Base-by-base conservation (phyloP, 768 basidiomycete genomes). In the Mycena haematopus region DNA sequence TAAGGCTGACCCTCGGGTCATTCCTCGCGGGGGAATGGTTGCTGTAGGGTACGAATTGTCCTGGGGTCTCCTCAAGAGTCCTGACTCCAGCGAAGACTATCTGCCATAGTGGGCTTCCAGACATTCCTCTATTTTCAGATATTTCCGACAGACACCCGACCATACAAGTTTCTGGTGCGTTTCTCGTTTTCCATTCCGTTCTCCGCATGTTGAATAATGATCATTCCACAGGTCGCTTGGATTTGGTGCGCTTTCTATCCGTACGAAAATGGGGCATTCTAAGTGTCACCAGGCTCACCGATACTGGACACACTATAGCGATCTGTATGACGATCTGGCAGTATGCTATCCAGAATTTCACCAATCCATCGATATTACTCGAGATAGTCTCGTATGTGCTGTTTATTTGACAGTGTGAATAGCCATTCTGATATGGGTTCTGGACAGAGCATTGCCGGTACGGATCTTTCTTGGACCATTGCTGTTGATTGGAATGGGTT, bases 311-410 rank as follows among this genome's bases (percentile, higher is more conserved):
- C 76, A 21, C 77, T 10, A 67, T 61, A 11, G 73, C 78, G 56
- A 75, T 80, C 21, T 78, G 77, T 74, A 65, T 69, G 2, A 70
- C 76, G 7, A 57, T 79, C 13, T 82, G 80, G 78, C 69, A 77
- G 35, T 79, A 78, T 60, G 59, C 79, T 6, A 77, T 80, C 21
- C 52, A 47, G 0, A 60, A 75, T 42, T 79, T 74, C 63, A 77
- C 76, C 10, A 45, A 45, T 9, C 44, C 44, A 13, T 21, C 1
- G 21, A 45, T 22, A 9, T 22, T 45, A 24, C 24, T 15, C 46
- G 24, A 47, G 6, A 47, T 47, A 47, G 3, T 45, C 22, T 45
- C 76, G 47, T 50, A 14, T 27, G 47, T 50, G 47, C 29, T 50
- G 19, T 31, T 5, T 22, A n/a, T 50, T 31, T 50, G 15, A 31